phyloP scores from a whole-genome alignment of 345 rosid species.

The Erysimum cheiranthoides region DNA sequence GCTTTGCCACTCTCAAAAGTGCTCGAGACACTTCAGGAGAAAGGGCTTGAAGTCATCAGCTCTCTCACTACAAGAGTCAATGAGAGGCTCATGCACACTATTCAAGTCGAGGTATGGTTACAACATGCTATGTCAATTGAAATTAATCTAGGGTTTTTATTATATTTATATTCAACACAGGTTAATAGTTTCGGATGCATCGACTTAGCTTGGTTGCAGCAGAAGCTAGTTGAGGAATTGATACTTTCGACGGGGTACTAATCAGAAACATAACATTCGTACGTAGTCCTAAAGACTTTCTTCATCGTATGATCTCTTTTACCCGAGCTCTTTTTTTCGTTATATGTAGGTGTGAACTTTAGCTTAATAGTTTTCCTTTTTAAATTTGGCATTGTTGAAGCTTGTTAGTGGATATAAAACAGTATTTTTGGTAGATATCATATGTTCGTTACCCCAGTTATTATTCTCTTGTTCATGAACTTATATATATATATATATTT shows the following conservation, averaged over 20 bases:
- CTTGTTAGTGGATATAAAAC: constrained; percentile 15
- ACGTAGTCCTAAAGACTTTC: constrained; percentile 16
- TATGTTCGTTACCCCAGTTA: constrained; percentile 6
- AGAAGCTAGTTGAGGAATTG: constrained; percentile 51
- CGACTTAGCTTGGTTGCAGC: constrained; percentile 52
- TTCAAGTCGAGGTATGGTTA: constrained; percentile 55
- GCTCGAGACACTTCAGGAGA: constrained; percentile 46
- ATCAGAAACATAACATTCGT: background rate
- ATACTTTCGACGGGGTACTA: constrained; percentile 31
- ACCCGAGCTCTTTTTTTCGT: constrained; percentile 13
- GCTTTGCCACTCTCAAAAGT: constrained; percentile 53
- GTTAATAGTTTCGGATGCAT: constrained; percentile 50
- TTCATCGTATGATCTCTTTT: constrained; percentile 34
- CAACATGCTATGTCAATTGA: constrained; percentile 19
- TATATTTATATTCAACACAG: constrained; percentile 41
- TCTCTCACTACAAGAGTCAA: constrained; percentile 50
- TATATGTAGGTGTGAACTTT: background rate
- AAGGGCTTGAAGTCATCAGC: constrained; percentile 52
- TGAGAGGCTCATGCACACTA: constrained; percentile 52
- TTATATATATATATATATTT: background rate
- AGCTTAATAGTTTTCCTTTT: background rate
- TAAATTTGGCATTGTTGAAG: constrained; percentile 19
- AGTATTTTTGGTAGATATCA: background rate
- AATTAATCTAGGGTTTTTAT: constrained; percentile 37
- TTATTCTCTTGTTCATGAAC: background rate